Conservation (phyloP, 1,139 yeast species). For the Magnusiomyces sp. region DNA sequence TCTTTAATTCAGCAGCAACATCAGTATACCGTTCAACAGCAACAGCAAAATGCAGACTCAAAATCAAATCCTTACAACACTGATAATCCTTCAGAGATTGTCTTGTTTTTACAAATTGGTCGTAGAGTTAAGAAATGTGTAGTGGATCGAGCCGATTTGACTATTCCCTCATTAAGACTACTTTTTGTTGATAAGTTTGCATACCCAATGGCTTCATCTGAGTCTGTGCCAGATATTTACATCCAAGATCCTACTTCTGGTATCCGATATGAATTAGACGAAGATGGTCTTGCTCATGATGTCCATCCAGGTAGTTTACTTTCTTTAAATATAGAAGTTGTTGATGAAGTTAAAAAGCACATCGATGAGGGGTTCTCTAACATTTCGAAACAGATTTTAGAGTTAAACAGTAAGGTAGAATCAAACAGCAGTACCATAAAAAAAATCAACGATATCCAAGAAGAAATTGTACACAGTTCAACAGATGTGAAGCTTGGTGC, state of each 20-base stretch:
- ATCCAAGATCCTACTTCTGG: slow-evolving; percentile 53
- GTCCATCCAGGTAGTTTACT: slow-evolving; percentile 54
- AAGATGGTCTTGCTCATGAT: slow-evolving; percentile 45
- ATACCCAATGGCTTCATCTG: slow-evolving; percentile 39
- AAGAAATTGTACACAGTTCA: background rate
- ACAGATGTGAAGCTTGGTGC: too few relatives aligned
- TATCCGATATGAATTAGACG: slow-evolving; percentile 75
- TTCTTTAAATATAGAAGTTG: slow-evolving; percentile 41
- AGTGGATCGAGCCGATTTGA: slow-evolving; percentile 41
- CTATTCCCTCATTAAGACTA: slow-evolving; percentile 58
- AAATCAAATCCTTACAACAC: slow-evolving; percentile 3
- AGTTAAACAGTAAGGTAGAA: slow-evolving; percentile 33
- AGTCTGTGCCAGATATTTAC: slow-evolving; percentile 74
- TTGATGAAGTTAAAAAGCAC: slow-evolving; percentile 29
- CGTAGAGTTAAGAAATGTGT: slow-evolving; percentile 54
- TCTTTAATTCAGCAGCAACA: slow-evolving; percentile 1
- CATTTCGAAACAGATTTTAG: slow-evolving; percentile 28
- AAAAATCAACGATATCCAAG: slow-evolving; percentile 11
- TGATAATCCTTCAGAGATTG: slow-evolving; percentile 16
- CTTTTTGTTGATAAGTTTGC: slow-evolving; percentile 83
- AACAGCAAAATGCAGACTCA: background rate
- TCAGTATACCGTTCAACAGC: background rate
- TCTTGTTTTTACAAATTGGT: slow-evolving; percentile 49
- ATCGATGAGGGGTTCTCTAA: slow-evolving; percentile 28
- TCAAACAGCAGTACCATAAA: slow-evolving; percentile 27